A percentile compares a stretch with the other conserved stretches of the same genome.
Conservation (phyloP, 2,329 filamentous ascomycete species). For the Fusarium penzigii region DNA sequence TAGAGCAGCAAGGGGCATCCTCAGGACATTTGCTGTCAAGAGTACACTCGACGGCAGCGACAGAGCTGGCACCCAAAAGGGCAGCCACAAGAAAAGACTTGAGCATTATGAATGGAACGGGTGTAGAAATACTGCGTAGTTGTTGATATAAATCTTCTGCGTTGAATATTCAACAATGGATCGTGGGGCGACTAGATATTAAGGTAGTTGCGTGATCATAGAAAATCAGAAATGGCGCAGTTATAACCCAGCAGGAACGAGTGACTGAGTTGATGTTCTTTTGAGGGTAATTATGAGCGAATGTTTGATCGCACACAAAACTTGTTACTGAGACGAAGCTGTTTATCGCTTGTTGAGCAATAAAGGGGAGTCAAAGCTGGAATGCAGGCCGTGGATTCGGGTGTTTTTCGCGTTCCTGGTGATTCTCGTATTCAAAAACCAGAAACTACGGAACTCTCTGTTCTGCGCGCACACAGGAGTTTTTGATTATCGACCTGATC, state of each 20-base stretch:
- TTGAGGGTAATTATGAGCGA: conserved; percentile 1
- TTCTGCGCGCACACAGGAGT: not conserved
- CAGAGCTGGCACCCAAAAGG: conserved; percentile 35
- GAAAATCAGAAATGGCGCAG: not conserved
- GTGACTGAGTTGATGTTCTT: conserved; percentile 13
- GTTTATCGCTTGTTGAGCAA: not conserved
- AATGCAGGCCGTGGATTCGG: conserved; percentile 19
- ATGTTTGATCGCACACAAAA: not conserved
- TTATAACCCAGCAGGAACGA: conserved; percentile 16
- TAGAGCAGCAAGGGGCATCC: conserved; percentile 75
- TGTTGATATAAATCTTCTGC: not conserved
- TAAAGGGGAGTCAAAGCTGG: conserved; percentile 7
- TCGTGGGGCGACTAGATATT: conserved; percentile 3
- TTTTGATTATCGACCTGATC: not conserved
- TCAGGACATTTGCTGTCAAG: conserved; percentile 66
- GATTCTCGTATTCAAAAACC: not conserved
- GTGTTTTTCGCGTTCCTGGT: conserved; percentile 19
- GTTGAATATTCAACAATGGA: conserved; percentile 1
- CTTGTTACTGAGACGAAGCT: not conserved
- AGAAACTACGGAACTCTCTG: not conserved
- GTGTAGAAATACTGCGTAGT: not conserved
- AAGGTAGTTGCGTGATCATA: not conserved
- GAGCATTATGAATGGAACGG: conserved; percentile 33
- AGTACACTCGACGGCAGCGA: conserved; percentile 43
- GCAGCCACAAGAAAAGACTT: conserved; percentile 32